Base-by-base conservation (phyloP, 768 basidiomycete genomes). In the Suillus ampliporus region DNA sequence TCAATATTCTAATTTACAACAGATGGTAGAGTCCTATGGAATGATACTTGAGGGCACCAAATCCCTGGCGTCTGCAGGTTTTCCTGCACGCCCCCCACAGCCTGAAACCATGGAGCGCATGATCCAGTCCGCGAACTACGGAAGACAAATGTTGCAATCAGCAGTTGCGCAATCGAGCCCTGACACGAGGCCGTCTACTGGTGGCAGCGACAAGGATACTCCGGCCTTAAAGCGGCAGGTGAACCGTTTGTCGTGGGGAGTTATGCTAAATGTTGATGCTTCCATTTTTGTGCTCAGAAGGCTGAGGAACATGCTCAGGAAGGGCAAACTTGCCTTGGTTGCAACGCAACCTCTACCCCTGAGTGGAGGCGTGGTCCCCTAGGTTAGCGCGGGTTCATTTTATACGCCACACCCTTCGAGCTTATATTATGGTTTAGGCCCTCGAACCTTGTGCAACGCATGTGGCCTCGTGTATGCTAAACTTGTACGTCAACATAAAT, bases 401-500 rank as follows among this genome's bases (percentile, higher is more conserved):
- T 66, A 61, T 65, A 69, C 60, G 63, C 67, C 68, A 60, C 37
- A 64, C 66, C 60, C 19, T 67, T 66, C 66, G 63, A 58, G 43
- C 53, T 77, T 70, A 77, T 64, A 53, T 64, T 68, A 65, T 63
- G 66, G 67, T 63, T 64, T 64, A 92, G 91, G 91, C 57, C 91
- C 91, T 26, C 84, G 92, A 71, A 93, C 91, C 60, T 78, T 94
- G 58, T 94, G 91, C 74, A 94, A 94, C 72, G 91, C 91, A 13
- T 94, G 91, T 75, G 91, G 91, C 59, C 84, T 94, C 66, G 91
- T 94, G 63, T 94, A 92, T 74, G 92, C 91, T 60, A 94, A 94
- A 79, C 81, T 93, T 75, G 91, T 92, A 74, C 72, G 88, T 82
- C 68, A 76, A 17, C 67, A 68, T 64, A 60, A 68, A 58, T 50